Conservation (phyloP, 208 protist species). For the Leishmania major region DNA sequence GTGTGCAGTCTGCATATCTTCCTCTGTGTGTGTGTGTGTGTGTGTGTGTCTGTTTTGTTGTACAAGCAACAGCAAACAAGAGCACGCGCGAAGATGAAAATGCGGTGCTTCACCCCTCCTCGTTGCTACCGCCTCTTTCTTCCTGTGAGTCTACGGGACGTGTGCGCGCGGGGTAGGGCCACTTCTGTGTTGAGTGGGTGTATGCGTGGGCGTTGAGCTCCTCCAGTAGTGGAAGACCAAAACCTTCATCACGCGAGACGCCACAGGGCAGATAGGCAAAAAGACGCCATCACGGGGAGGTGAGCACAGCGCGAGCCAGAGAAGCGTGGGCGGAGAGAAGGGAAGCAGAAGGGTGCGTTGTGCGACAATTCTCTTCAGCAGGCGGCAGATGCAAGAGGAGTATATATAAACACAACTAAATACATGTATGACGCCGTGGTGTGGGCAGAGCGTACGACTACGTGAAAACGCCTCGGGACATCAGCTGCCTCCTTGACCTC, state of each 20-base stretch:
- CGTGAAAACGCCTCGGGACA: background rate
- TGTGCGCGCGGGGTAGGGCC: background rate
- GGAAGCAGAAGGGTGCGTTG: background rate
- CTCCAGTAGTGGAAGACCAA: background rate
- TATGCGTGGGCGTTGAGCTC: background rate
- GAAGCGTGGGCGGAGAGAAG: background rate
- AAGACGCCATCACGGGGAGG: background rate
- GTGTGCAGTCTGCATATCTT: background rate
- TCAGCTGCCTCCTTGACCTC: background rate
- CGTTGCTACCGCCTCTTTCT: background rate
- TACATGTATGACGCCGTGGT: background rate
- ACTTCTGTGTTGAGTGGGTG: background rate
- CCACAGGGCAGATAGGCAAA: background rate
- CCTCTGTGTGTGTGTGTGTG: background rate
- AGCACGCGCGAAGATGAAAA: slow-evolving; percentile 5
- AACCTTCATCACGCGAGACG: background rate
- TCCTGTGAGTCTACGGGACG: background rate
- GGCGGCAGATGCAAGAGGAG: background rate
- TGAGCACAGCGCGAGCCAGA: background rate
- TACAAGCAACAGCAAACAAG: background rate
- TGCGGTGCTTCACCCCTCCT: background rate
- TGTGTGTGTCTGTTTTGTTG: background rate
- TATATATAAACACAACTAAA: background rate
- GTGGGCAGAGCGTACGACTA: background rate
- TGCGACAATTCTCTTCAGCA: background rate